Evolutionary conservation across 2,329 filamentous ascomycete genomes (phyloP).

Genomic region (Fusarium mundagurra): DNA sequence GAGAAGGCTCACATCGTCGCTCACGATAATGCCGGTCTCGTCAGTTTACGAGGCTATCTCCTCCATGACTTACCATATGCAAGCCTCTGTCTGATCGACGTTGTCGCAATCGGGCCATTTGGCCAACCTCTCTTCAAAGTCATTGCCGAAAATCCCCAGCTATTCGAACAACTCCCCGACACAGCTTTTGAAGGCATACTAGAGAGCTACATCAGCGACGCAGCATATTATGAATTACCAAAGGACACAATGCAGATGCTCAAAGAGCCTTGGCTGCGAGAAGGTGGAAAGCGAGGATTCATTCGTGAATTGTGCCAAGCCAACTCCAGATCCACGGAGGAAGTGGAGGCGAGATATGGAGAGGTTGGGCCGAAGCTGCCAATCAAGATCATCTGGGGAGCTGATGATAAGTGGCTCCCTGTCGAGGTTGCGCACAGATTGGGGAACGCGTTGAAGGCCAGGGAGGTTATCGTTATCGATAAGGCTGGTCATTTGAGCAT

Average conservation of each 20-base stretch:
- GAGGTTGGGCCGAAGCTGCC: conserved; percentile 49
- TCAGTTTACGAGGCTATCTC: conserved; percentile 51
- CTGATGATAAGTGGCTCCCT: conserved; percentile 55
- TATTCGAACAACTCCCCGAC: conserved; percentile 49
- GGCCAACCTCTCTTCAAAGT: conserved; percentile 56
- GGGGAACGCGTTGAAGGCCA: conserved; percentile 43
- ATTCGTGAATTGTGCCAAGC: conserved; percentile 51
- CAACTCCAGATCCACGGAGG: conserved; percentile 38
- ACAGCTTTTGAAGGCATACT: conserved; percentile 52
- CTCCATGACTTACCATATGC: conserved; percentile 50
- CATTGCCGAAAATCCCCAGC: conserved; percentile 46
- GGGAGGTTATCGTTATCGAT: conserved; percentile 47
- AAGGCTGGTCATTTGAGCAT: conserved; percentile 56
- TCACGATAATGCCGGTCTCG: conserved; percentile 56
- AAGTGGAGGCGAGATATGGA: conserved; percentile 51
- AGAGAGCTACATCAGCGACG: conserved; percentile 52
- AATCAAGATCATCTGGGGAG: conserved; percentile 56
- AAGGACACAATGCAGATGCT: conserved; percentile 49
- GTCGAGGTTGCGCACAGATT: conserved; percentile 47
- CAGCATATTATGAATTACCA: conserved; percentile 44
- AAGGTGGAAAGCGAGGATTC: conserved; percentile 48
- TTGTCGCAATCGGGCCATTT: conserved; percentile 55
- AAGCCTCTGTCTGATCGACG: conserved; percentile 54
- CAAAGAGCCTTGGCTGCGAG: conserved; percentile 48
- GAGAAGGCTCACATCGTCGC: conserved; percentile 52